Evolutionary conservation across 2,329 filamentous ascomycete genomes (phyloP), one percentile per base, ranked within the genome.

Genomic region (Purpureocillium lavendulum): DNA sequence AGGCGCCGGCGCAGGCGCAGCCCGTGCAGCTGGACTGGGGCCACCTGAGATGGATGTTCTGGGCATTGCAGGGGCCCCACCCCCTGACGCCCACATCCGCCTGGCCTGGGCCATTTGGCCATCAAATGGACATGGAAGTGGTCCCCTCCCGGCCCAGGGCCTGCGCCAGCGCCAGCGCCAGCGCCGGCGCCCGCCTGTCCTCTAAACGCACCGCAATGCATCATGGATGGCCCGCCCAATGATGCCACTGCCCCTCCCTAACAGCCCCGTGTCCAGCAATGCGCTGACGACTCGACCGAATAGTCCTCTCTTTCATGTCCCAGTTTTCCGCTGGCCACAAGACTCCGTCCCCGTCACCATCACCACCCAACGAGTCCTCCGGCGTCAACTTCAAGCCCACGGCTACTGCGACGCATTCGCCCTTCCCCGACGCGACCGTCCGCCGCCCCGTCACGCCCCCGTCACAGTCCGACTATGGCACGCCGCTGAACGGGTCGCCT

Each of bases 271-370:
- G 10, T 10, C 21, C 16, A 30, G 30, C 31, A 38, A 34, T 36
- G 11, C 47, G 42, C 52, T 55, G 53, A 55, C 45, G 40, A 34
- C 24, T 31, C 10, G 30, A 43, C 53, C 44, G 41, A 40, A 48
- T 60, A 94, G 87, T 94, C 41, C 72, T 88, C 52, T 94, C 87
- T 53, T 94, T 94, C 65, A 90, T 94, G 75, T 87, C 84, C 61
- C 79, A 82, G 65, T 81, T 85, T 69, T 83, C 82, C 49, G 67
- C 66, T 48, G 61, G 64, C 43, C 61, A 66, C 52, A 67, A 66
- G 45, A 61, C 62, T 48, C 62, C 67, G 30, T 64, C 68, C 17
- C 64, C 66, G 40, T 58, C 66, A 41, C 62, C 65, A 30, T 69
- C 69, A 34, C 66, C 69, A 42, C 60, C 65, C 38, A 52, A 54